phyloP scores from a whole-genome alignment of 164 flowering plant genomes.

The Kalanchoe fedtschenkoi region DNA sequence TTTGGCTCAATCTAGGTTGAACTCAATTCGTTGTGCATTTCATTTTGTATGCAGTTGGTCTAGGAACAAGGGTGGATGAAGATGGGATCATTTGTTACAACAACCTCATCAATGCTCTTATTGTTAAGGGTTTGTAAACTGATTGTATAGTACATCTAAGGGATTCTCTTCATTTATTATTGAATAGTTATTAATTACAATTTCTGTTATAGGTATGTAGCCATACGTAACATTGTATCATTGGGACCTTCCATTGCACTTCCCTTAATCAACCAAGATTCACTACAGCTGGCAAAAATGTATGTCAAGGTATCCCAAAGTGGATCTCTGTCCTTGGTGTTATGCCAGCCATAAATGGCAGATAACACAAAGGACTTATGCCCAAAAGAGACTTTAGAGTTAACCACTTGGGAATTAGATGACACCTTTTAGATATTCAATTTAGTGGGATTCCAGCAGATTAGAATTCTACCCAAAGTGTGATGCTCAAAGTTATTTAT shows the following conservation, averaged over 20 bases:
- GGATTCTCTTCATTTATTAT: background rate
- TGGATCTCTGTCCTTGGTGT: too few relatives aligned
- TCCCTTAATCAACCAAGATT: conserved; percentile 59
- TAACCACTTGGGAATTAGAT: too few relatives aligned
- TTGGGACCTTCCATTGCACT: conserved; percentile 87
- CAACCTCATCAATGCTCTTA: conserved; percentile 62
- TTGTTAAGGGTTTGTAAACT: conserved; percentile 46
- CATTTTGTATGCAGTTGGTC: conserved; percentile 49
- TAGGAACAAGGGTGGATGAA: conserved; percentile 55
- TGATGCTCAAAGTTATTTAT: too few relatives aligned
- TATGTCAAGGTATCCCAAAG: too few relatives aligned
- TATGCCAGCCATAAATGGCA: too few relatives aligned
- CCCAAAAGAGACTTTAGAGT: too few relatives aligned
- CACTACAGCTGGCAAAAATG: too few relatives aligned
- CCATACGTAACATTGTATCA: conserved; percentile 78
- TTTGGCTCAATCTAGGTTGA: background rate
- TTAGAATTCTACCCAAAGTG: too few relatives aligned
- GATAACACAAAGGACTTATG: too few relatives aligned
- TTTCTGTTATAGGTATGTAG: conserved; percentile 47
- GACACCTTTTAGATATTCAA: too few relatives aligned
- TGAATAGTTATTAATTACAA: background rate
- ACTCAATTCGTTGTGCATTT: background rate
- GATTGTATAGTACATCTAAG: background rate
- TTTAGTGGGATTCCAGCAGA: too few relatives aligned
- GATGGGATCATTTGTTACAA: conserved; percentile 76